Percentiles rank a stretch among this genome's conserved stretches.
phyloP scores from a whole-genome alignment of 2,329 filamentous ascomycete genomes.

The Ophiostoma himal-ulmi region DNA sequence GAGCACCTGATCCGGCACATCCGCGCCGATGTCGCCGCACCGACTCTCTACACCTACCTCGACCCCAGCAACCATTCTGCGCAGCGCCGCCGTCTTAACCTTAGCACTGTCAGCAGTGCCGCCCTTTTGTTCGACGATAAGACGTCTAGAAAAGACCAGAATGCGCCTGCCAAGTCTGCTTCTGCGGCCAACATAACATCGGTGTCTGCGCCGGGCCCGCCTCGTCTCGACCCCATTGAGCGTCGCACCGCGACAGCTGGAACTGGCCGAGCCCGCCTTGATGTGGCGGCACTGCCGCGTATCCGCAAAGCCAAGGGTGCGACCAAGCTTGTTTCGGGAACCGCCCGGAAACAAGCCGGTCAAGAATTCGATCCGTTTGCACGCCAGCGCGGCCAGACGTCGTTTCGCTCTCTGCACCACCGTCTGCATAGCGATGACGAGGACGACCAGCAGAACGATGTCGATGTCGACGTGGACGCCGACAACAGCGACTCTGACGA shows the following conservation, averaged over 20 bases:
- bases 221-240: slow-evolving; percentile 50
- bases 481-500: slow-evolving; percentile 41
- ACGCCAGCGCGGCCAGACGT: slow-evolving; percentile 48
- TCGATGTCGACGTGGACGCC: slow-evolving; percentile 36
- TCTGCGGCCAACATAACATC: neutral
- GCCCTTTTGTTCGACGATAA: slow-evolving; percentile 44
- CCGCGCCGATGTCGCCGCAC: slow-evolving; percentile 77
- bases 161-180: neutral
- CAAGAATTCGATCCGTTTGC: neutral
- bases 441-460: slow-evolving; percentile 85
- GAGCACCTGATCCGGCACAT: slow-evolving; percentile 87
- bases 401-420: slow-evolving; percentile 74
- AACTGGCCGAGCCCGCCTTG: slow-evolving; percentile 36
- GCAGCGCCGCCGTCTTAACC: slow-evolving; percentile 74
- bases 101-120: slow-evolving; percentile 59
- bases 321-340: slow-evolving; percentile 37
- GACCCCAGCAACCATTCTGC: slow-evolving; percentile 72
- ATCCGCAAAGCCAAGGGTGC: slow-evolving; percentile 64
- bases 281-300: slow-evolving; percentile 62
- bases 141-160: neutral
- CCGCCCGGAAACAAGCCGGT: slow-evolving; percentile 49
- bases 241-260: slow-evolving; percentile 42
- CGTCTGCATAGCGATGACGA: slow-evolving; percentile 66
- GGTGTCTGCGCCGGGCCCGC: neutral
- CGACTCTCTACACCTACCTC: slow-evolving; percentile 72